Percentiles rank a stretch among this genome's conserved stretches.
These are phyloP conservation scores for Suillus variegatus DNA, from an alignment of 768 basidiomycete species.

Conservation along the genomic window DNA sequence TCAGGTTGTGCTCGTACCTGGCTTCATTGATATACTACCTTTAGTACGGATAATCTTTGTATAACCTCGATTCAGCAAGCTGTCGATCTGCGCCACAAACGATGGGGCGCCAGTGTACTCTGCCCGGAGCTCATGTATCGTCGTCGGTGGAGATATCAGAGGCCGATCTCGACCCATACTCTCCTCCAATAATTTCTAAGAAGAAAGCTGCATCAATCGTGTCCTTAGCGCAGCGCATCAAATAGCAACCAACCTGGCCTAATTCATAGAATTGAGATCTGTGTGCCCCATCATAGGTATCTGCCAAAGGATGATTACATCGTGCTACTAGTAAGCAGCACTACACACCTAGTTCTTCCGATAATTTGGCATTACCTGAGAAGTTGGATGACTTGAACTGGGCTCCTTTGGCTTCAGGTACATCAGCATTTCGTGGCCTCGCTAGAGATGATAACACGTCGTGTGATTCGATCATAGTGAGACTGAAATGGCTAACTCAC, in stretches of 20 bases:
- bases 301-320: background rate
- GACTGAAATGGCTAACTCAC: background rate
- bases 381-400: background rate
- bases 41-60: constrained; percentile 65
- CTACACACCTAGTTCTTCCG: background rate
- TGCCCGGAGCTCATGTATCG: constrained; percentile 54
- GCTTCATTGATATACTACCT: constrained; percentile 45
- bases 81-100: constrained; percentile 78
- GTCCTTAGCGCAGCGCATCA: background rate
- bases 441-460: background rate
- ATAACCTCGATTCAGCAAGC: constrained; percentile 64
- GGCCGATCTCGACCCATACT: constrained; percentile 42
- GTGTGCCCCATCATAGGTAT: constrained; percentile 8
- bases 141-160: constrained; percentile 53
- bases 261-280: constrained; percentile 38
- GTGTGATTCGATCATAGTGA: background rate
- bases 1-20: background rate
- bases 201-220: background rate
- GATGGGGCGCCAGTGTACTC: constrained; percentile 64
- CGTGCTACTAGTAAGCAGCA: background rate
- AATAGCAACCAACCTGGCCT: constrained; percentile 35
- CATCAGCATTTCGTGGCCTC: background rate
- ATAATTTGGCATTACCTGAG: too few species aligned
- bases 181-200: constrained; percentile 42
- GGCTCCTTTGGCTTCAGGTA: background rate